Percentiles rank a stretch among this genome's conserved stretches.
phyloP scores from a whole-genome alignment of 2,329 filamentous ascomycete genomes.

The Elsinoe arachidis region DNA sequence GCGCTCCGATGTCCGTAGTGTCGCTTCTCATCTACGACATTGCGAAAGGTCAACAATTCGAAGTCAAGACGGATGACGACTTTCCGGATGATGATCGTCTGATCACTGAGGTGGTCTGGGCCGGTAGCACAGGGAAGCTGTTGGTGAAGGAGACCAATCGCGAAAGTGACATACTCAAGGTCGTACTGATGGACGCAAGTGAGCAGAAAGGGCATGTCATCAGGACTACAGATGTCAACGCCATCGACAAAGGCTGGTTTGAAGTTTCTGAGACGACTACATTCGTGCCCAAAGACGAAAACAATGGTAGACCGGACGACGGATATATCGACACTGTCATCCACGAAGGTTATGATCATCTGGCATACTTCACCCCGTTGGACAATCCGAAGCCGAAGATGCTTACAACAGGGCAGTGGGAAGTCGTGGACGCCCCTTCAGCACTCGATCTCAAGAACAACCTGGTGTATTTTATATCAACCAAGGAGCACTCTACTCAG shows the following conservation, averaged over 20 bases:
- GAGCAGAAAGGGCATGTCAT: conserved; percentile 68
- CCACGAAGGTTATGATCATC: conserved; percentile 75
- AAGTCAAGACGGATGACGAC: conserved; percentile 65
- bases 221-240: conserved; percentile 66
- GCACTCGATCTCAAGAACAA: conserved; percentile 78
- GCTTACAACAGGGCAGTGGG: conserved; percentile 84
- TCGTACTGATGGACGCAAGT: conserved; percentile 74
- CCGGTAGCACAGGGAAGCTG: conserved; percentile 62
- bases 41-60: conserved; percentile 65
- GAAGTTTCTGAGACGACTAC: conserved; percentile 81
- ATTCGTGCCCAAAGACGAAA: conserved; percentile 75
- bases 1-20: conserved; percentile 85
- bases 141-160: conserved; percentile 89
- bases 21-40: conserved; percentile 85
- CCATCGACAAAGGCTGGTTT: conserved; percentile 94
- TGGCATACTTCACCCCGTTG: conserved; percentile 86
- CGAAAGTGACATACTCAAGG: conserved; percentile 82
- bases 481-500: conserved; percentile 79
- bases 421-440: conserved; percentile 77
- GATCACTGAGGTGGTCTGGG: conserved; percentile 91
- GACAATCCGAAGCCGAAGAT: conserved; percentile 74
- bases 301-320: conserved; percentile 61
- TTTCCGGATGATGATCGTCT: conserved; percentile 76
- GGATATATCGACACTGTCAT: conserved; percentile 92
- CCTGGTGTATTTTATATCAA: conserved; percentile 81